Percentiles rank a stretch among this genome's conserved stretches.
Evolutionary conservation across 1,284 basidiomycete species (phyloP).

Genomic region (Apiotrichum montevideense): DNA sequence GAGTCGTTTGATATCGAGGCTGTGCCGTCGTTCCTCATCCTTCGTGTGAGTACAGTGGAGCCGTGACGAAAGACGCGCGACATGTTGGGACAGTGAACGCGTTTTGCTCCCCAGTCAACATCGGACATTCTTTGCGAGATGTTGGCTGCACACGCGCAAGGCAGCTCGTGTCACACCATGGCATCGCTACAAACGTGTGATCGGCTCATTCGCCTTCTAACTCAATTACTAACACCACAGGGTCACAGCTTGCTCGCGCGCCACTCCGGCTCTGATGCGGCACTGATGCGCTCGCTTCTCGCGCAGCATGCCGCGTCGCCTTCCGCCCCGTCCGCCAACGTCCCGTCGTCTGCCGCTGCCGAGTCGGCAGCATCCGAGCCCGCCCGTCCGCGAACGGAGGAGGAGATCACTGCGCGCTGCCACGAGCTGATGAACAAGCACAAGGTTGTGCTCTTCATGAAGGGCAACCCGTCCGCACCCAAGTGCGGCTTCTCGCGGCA

Average conservation of each 20-base stretch:
- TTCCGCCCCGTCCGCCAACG: slow-evolving; percentile 44
- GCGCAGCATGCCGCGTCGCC: slow-evolving; percentile 52
- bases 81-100: no score
- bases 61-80: no score
- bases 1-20: slow-evolving; percentile 90
- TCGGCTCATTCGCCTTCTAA: neutral
- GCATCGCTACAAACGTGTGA: no score
- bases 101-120: no score
- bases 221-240: slow-evolving; percentile 47
- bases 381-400: slow-evolving; percentile 38
- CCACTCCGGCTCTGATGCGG: slow-evolving; percentile 75
- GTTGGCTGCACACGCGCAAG: no score
- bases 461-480: slow-evolving; percentile 79
- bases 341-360: slow-evolving; percentile 14
- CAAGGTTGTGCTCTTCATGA: slow-evolving; percentile 86
- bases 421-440: slow-evolving; percentile 57
- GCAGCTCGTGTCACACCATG: no score
- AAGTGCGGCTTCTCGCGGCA: slow-evolving; percentile 77
- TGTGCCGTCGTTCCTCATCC: slow-evolving; percentile 79
- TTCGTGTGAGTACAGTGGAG: slow-evolving; percentile 57
- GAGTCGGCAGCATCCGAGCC: slow-evolving; percentile 29
- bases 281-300: slow-evolving; percentile 61
- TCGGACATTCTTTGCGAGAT: no score
- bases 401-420: slow-evolving; percentile 50
- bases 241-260: slow-evolving; percentile 82